These are phyloP conservation scores for Verticillium nonalfalfae DNA, from an alignment of 2,329 filamentous ascomycete species.

Conservation along the genomic window DNA sequence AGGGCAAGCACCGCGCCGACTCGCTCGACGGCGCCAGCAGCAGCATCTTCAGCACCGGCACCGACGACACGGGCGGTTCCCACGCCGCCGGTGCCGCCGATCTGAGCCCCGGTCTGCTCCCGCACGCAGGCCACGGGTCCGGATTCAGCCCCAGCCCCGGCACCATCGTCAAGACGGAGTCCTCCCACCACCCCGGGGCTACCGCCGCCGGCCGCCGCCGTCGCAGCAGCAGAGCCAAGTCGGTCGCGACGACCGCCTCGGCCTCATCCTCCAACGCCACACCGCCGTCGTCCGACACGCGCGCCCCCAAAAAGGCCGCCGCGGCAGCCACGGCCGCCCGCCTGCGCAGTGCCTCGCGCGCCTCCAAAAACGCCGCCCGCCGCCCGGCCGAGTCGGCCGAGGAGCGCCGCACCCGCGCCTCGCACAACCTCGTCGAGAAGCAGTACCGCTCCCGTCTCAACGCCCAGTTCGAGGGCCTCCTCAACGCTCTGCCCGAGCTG, in stretches of 20 bases:
- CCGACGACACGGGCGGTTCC: not conserved
- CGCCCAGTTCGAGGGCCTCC: conserved; percentile 21
- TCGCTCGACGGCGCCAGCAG: not conserved
- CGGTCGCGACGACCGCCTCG: not conserved
- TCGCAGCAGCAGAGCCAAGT: not conserved
- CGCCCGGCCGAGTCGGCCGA: conserved; percentile 17
- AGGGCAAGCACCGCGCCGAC: conserved; percentile 7
- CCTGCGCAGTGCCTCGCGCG: conserved; percentile 21
- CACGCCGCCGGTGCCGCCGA: not conserved
- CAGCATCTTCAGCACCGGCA: conserved; percentile 1
- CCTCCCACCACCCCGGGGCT: not conserved
- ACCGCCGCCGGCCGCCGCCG: not conserved
- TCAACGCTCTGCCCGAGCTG: conserved; percentile 18
- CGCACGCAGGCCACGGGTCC: not conserved
- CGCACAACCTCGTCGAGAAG: conserved; percentile 25
- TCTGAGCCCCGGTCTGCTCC: not conserved
- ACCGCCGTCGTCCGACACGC: not conserved
- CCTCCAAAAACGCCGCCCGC: conserved; percentile 19
- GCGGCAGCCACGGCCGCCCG: conserved; percentile 5
- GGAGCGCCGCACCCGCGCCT: conserved; percentile 21
- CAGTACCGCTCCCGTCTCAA: conserved; percentile 25
- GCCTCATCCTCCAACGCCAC: not conserved
- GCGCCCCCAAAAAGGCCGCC: not conserved
- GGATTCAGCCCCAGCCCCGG: not conserved
- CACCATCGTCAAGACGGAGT: not conserved